Evolutionary conservation across 352 stramenopile genomes (phyloP), one percentile per base, ranked within the genome.

Genomic region (Globisporangium middletonii): DNA sequence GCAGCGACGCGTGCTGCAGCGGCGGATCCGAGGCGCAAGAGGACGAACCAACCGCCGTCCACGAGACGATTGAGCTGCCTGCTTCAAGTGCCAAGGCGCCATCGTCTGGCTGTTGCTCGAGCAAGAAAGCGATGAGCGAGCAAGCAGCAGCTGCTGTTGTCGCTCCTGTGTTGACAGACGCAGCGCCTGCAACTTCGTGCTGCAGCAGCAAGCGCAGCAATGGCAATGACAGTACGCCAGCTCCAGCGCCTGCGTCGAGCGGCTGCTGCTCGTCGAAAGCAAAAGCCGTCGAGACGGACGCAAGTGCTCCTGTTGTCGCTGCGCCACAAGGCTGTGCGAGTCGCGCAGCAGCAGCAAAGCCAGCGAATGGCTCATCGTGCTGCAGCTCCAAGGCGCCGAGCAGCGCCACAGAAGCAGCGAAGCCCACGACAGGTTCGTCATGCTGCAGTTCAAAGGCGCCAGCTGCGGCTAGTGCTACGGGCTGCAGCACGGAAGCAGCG

Each of bases 181-280:
- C 44, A 45, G 41, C 41, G 41, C 41, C 41, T 19, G 41, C 41
- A 38, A 62, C 38, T 16, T 41, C 27, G 16, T 57, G 49, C 37
- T 57, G 57, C 41, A 51, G 37, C 30, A 62, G 35, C 37, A 49
- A 23, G 28, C 6, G 26, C 30, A 38, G 33, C 33, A 12, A 9
- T 9, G 33, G 12, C 33, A 38, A 9, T 38, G 33, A 7, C 6
- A 12, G 6, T 38, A 1, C 4, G 7, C 33, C 33, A 38, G 33
- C 33, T 38, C 33, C 33, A 38, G 12, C 1, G 26, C 12, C 30
- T 16, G 33, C 41, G 28, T 37, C 30, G 37, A n/a, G 16, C 3
- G 19, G 46, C 2, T 60, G 57, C 53, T 69, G 62, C 44, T 65
- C 62, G 8, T 60, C 42, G 2, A 72, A 72, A 28, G n/a, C 37